phyloP scores from a whole-genome alignment of 306 rosid genomes.

The Glycine latifolia region DNA sequence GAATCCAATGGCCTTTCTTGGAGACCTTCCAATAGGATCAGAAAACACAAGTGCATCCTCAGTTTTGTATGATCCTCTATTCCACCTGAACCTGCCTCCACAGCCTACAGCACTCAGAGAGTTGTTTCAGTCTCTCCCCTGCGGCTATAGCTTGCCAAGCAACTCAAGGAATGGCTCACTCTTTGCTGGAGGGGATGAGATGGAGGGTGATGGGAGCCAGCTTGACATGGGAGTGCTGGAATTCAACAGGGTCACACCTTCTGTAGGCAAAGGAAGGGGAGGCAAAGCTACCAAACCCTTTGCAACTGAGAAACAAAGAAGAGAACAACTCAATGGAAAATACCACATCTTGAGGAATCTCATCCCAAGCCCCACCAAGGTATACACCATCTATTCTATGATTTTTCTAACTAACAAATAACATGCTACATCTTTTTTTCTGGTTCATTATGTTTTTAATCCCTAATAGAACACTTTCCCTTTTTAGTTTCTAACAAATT shows the following conservation, averaged over 20 bases:
- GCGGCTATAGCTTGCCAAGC: conserved; percentile 70
- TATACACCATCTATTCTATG: conserved; percentile 37
- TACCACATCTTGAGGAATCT: conserved; percentile 60
- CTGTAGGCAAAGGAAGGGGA: conserved; percentile 61
- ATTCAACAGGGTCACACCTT: conserved; percentile 65
- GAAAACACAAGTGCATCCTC: conserved; percentile 61
- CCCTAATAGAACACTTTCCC: neutral
- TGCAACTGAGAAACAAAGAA: conserved; percentile 78
- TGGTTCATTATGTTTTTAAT: neutral
- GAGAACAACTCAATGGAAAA: conserved; percentile 74
- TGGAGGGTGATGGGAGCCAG: conserved; percentile 68
- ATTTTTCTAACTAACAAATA: neutral
- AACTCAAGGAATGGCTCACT: conserved; percentile 65
- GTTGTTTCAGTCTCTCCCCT: conserved; percentile 74
- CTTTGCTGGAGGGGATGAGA: conserved; percentile 71
- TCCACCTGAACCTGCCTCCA: conserved; percentile 87
- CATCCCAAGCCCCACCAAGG: conserved; percentile 86
- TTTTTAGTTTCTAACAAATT: neutral
- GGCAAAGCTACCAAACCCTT: conserved; percentile 69
- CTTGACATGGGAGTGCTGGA: conserved; percentile 78
- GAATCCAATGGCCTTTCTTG: conserved; percentile 55
- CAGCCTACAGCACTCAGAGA: conserved; percentile 84
- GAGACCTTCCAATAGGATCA: conserved; percentile 60
- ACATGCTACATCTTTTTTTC: neutral
- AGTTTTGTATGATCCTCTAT: conserved; percentile 71